Conservation (phyloP, 1,139 yeast species). For the Ogataea hybrid region DNA sequence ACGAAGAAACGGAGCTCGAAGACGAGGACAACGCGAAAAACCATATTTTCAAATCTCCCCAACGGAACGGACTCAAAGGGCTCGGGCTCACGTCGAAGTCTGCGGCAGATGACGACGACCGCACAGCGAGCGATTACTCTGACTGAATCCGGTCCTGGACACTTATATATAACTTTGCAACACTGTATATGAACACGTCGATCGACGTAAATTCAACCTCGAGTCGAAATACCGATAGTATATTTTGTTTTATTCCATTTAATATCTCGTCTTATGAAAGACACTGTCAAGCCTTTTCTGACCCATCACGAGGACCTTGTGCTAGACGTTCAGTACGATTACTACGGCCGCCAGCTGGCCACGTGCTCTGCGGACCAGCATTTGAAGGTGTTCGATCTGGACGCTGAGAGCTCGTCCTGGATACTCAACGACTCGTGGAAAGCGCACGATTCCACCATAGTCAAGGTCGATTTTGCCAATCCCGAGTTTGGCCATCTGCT, state of each 20-base stretch:
- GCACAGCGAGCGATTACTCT: constrained; percentile 25
- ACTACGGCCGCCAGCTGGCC: constrained; percentile 85
- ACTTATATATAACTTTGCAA: neutral
- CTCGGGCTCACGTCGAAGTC: constrained; percentile 14
- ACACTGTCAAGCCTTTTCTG: constrained; percentile 59
- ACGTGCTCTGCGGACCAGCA: constrained; percentile 93
- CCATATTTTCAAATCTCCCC: neutral
- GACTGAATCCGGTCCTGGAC: constrained; percentile 7
- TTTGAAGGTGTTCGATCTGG: constrained; percentile 79
- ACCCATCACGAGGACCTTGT: constrained; percentile 92
- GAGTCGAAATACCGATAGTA: neutral
- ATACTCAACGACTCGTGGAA: constrained; percentile 83
- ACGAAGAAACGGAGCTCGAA: constrained; percentile 26
- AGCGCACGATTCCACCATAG: constrained; percentile 89
- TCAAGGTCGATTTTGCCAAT: constrained; percentile 86
- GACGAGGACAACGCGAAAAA: constrained; percentile 12
- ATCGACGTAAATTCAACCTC: constrained; percentile 3
- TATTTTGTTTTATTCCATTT: neutral
- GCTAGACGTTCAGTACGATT: constrained; percentile 85
- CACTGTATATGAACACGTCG: neutral
- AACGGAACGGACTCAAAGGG: constrained; percentile 13
- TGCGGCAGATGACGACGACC: constrained; percentile 22
- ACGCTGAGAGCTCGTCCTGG: constrained; percentile 62
- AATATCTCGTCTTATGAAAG: constrained; percentile 17
- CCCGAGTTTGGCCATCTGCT: constrained; percentile 89